A percentile compares a stretch with the other conserved stretches of the same genome.
Conservation (phyloP, 2,329 filamentous ascomycete species). For the Helminthosporium solani region DNA sequence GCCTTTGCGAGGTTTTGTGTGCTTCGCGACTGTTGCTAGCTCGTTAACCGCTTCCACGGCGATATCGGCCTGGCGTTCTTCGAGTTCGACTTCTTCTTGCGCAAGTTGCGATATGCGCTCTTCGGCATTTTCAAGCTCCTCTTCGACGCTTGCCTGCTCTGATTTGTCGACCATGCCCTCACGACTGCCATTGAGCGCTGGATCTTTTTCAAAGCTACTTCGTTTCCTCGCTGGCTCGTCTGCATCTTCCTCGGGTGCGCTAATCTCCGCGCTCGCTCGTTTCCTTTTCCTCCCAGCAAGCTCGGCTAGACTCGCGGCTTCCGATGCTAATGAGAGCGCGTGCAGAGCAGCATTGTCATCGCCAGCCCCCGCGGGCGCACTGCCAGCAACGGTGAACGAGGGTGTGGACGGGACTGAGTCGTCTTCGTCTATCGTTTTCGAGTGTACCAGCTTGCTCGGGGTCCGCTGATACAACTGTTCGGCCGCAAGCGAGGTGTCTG, state of each 20-base stretch:
- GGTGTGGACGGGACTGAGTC: slow-evolving; percentile 32
- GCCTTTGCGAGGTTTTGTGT: slow-evolving; percentile 40
- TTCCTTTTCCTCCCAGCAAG: slow-evolving; percentile 47
- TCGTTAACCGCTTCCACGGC: slow-evolving; percentile 35
- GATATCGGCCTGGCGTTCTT: slow-evolving; percentile 37
- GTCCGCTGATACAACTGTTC: slow-evolving; percentile 37
- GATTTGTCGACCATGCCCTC: slow-evolving; percentile 27
- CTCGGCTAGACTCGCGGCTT: slow-evolving; percentile 33
- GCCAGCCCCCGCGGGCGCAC: slow-evolving; percentile 14
- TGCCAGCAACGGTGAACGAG: slow-evolving; percentile 20
- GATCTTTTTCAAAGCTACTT: slow-evolving; percentile 27
- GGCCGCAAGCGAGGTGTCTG: slow-evolving; percentile 36
- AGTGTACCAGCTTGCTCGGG: slow-evolving; percentile 41
- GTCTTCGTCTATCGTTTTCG: slow-evolving; percentile 33
- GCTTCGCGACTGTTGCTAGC: slow-evolving; percentile 38
- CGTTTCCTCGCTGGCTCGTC: slow-evolving; percentile 43
- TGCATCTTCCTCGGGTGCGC: slow-evolving; percentile 37
- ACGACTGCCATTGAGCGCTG: slow-evolving; percentile 32
- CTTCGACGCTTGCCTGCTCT: slow-evolving; percentile 41
- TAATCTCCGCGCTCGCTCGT: slow-evolving; percentile 44
- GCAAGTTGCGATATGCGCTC: slow-evolving; percentile 34
- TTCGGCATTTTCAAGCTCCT: slow-evolving; percentile 55
- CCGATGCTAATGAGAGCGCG: slow-evolving; percentile 33
- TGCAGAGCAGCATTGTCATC: slow-evolving; percentile 29
- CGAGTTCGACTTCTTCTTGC: slow-evolving; percentile 35